Percentiles rank a stretch among this genome's conserved stretches.
Conservation (phyloP, 768 basidiomycete species). For the Naganishia onofrii region DNA sequence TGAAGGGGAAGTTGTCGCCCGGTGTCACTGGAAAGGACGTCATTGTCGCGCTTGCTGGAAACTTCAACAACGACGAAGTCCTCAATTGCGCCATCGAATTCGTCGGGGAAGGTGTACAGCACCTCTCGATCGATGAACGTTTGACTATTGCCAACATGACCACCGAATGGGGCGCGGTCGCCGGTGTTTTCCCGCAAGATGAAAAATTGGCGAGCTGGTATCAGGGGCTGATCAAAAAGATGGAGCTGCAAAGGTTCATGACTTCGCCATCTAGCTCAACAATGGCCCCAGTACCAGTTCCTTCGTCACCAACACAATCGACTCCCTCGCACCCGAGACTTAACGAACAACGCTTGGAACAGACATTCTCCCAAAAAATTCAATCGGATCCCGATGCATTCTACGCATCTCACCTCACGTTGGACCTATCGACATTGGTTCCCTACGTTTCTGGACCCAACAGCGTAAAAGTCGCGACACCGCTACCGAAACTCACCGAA, state of each 20-base stretch:
- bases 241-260: slow-evolving; percentile 71
- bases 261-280: slow-evolving; percentile 52
- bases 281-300: slow-evolving; percentile 38
- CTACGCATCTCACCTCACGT: slow-evolving; percentile 82
- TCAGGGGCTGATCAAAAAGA: slow-evolving; percentile 66
- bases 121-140: slow-evolving; percentile 81
- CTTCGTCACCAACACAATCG: slow-evolving; percentile 57
- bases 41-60: slow-evolving; percentile 91
- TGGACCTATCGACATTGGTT: slow-evolving; percentile 89
- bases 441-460: slow-evolving; percentile 97
- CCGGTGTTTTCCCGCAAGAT: slow-evolving; percentile 91
- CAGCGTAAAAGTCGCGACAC: slow-evolving; percentile 93
- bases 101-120: slow-evolving; percentile 76
- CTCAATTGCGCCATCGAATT: slow-evolving; percentile 97
- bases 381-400: slow-evolving; percentile 72
- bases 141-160: slow-evolving; percentile 99
- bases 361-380: slow-evolving; percentile 58
- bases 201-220: slow-evolving; percentile 81
- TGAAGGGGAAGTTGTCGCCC: slow-evolving; percentile 72
- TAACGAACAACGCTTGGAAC: slow-evolving; percentile 68
- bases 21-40: slow-evolving; percentile 98
- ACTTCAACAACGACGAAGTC: slow-evolving; percentile 94
- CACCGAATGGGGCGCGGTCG: slow-evolving; percentile 98
- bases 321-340: slow-evolving; percentile 80
- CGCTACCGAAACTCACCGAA: slow-evolving; percentile 76